Percentiles rank a stretch among this genome's conserved stretches.
Evolutionary conservation across 192 early-diverging fungal species (phyloP).

Genomic region (Coemansia sp.): DNA sequence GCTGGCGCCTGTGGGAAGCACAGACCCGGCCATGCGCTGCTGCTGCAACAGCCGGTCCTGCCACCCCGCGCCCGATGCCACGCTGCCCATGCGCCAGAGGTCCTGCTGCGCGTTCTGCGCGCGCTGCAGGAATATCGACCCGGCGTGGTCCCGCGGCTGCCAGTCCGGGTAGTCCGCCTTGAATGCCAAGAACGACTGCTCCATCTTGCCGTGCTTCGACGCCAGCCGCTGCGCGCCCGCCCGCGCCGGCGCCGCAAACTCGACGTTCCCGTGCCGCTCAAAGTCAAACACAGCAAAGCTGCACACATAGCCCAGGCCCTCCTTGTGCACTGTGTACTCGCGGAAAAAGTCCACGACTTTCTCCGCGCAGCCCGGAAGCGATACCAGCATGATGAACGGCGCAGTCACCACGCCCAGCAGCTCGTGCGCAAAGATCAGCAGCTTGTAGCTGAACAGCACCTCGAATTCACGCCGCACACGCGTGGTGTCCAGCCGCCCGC

Average conservation of each 20-base stretch:
- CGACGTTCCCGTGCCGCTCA: constrained; percentile 81
- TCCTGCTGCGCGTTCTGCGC: constrained; percentile 52
- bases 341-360: constrained; percentile 91
- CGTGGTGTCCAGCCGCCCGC: constrained; percentile 76
- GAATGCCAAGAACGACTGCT: constrained; percentile 95
- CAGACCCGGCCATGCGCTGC: constrained; percentile 49
- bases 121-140: constrained; percentile 74
- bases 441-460: constrained; percentile 75
- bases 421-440: constrained; percentile 79
- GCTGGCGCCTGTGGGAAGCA: constrained; percentile 47
- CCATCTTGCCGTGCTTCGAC: constrained; percentile 96
- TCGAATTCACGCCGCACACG: constrained; percentile 80
- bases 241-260: constrained; percentile 74
- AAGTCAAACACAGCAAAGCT: constrained; percentile 98
- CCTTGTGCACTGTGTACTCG: constrained; percentile 91
- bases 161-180: constrained; percentile 93
- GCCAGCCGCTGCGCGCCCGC: constrained; percentile 59
- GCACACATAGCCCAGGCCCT: constrained; percentile 91
- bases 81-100: constrained; percentile 32
- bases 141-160: constrained; percentile 79
- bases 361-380: constrained; percentile 72
- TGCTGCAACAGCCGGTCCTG: constrained; percentile 48
- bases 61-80: constrained; percentile 28
- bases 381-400: constrained; percentile 79
- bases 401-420: constrained; percentile 75